Evolutionary conservation across 2,329 filamentous ascomycete species (phyloP).

Genomic region (Falciphora oryzae): DNA sequence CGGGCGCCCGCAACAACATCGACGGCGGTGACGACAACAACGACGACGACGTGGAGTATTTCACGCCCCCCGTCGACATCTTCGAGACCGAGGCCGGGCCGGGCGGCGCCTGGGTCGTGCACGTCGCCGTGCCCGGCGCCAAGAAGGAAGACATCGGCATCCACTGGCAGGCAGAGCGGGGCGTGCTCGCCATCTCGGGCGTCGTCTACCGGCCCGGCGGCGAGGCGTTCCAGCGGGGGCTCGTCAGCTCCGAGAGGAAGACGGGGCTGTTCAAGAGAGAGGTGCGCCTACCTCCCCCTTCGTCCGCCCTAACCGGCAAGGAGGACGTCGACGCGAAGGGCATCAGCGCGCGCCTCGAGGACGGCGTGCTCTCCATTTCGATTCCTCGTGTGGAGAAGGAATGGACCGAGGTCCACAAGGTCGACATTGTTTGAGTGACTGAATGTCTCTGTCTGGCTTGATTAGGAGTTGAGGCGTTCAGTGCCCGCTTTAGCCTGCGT

Average conservation of each 20-base stretch:
- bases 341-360: constrained; percentile 72
- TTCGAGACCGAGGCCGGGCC: constrained; percentile 52
- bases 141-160: constrained; percentile 67
- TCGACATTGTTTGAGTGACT: constrained; percentile 44
- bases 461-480: not conserved
- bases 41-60: constrained; percentile 31
- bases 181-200: constrained; percentile 60
- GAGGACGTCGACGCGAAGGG: constrained; percentile 59
- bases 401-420: constrained; percentile 57
- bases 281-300: constrained; percentile 53
- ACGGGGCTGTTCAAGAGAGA: constrained; percentile 70
- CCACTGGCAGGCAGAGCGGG: constrained; percentile 67
- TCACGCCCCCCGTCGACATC: constrained; percentile 65
- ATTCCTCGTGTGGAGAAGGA: constrained; percentile 67
- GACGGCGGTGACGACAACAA: constrained; percentile 17
- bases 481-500: not conserved
- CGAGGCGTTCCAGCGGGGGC: constrained; percentile 59
- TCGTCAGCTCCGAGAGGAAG: constrained; percentile 61
- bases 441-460: not conserved
- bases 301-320: constrained; percentile 37
- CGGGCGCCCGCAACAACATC: constrained; percentile 8
- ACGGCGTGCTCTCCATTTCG: constrained; percentile 71
- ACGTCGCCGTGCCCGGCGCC: constrained; percentile 68
- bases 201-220: constrained; percentile 68
- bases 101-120: constrained; percentile 53